Base-by-base conservation (phyloP, 495 filamentous ascomycete species). In the Penicillium parvum region DNA sequence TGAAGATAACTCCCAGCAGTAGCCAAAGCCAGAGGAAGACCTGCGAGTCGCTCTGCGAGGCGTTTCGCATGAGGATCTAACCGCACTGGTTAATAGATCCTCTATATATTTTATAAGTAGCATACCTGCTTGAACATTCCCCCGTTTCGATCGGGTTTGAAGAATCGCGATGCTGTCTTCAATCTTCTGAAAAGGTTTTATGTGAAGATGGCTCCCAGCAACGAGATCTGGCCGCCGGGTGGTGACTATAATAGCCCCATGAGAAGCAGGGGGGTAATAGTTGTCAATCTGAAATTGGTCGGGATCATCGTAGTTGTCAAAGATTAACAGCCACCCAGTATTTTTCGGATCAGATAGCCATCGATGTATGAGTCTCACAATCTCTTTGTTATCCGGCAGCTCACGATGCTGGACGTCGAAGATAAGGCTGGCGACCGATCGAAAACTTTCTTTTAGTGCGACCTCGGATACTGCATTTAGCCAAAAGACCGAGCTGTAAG, bases 231-330 rank as follows among this genome's bases (percentile, higher is more conserved):
- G 37, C 0, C 25, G n/a, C 22, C 40, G 22, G 2, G 43, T 33
- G 21, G 43, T 47, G 22, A 51, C 37, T 2, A 51, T 2, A 18
- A 51, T 27, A 17, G 48, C 7, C 7, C 48, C 39, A 14, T 51
- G 39, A 21, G 37, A 27, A 3, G 30, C 34, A 7, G 18, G 27
- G 0, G 43, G 48, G n/a, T 23, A 47, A 28, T 51, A 51, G 5
- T 37, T 2, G 32, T 38, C 4, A n/a, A 51, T 42, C 15, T 10
- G 1, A 27, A 47, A 29, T 8, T 29, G 37, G 32, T 23, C n/a
- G 4, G 38, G 42, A 9, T 51, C 43, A 20, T 51, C 37, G 7
- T 51, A 51, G 22, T 37, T 41, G 30, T 51, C 43, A 15, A 47
- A 47, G 8, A 51, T 37, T 16, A 51, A 47, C 5, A 51, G 16